Base-by-base conservation (phyloP, 2,329 filamentous ascomycete genomes). In the Beauveria varroae region DNA sequence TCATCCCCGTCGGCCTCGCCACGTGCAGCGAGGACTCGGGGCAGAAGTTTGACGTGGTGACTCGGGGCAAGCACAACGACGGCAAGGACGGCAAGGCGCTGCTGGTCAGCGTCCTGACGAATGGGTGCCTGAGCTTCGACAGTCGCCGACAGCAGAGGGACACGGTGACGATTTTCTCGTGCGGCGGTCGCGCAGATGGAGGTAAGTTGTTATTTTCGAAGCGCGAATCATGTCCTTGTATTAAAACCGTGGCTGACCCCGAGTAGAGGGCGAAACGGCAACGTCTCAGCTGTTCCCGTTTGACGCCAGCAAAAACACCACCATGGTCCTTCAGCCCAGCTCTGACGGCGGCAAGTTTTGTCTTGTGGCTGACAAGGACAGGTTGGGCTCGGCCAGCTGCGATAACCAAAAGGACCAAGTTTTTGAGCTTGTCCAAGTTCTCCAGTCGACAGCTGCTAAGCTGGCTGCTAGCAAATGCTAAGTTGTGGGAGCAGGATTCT, bases 41-140 rank as follows among this genome's bases (percentile, higher is more conserved):
- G 56, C 77, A 82, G 68, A 77, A 76, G 65, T 83, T 79, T 66
- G 80, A 83, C 67, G 66, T 83, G 49, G 73, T 83, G 59, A 81
- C 78, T 2, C 69, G 73, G 16, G 80, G 81, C 12, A 74, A 72
- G 63, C 79, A 83, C 67, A 80, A 83, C 67, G 69, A 81, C 62
- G 74, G 72, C 24, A 65, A 68, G 7, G 66, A 71, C 20, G 73
- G 74, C 24, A 71, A 72, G 8, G 76, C 77, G 7, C 67, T 83
- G 63, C 68, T 83, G 28, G 78, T 82, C 18, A 82, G 78, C 70
- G 74, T 75, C 30, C 65, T 81, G 72, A 81, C 73, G 51, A 74
- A 81, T 57, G 80, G 80, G n/a, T 83, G 80, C 62, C 71, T 83
- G 51, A 81, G 75, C 69, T 78, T 81, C 51, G 80, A 83, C 62